These are phyloP conservation scores for Chenopodium suecicum DNA, from an alignment of 148 eudicot species.

Conservation along the genomic window DNA sequence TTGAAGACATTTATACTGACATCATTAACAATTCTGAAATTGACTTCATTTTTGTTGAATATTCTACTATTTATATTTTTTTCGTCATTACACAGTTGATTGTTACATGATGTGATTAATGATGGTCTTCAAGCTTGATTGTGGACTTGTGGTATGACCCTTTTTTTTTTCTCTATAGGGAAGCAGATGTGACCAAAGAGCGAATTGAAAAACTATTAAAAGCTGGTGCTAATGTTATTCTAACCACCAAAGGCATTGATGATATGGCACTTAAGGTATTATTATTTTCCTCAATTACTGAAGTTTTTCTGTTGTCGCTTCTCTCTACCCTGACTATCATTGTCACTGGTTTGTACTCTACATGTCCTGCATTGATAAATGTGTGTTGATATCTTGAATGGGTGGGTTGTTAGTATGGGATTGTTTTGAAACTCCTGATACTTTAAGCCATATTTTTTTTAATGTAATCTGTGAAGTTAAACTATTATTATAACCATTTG, in stretches of 20 bases:
- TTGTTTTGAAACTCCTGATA: no score
- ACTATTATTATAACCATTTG: background rate
- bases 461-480: no score
- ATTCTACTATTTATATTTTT: background rate
- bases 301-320: background rate
- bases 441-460: no score
- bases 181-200: constrained; percentile 97
- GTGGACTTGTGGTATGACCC: background rate
- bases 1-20: background rate
- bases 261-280: constrained; percentile 99
- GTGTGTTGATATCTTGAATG: background rate
- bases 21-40: background rate
- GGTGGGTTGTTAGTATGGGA: no score
- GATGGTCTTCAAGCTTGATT: background rate
- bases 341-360: background rate
- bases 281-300: background rate
- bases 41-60: background rate
- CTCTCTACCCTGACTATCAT: background rate
- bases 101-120: background rate
- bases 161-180: constrained; percentile 49
- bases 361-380: background rate
- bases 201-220: constrained; percentile 87
- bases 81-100: background rate
- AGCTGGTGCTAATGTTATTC: constrained; percentile 91
- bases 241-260: constrained; percentile 96